Percentiles rank a stretch among this genome's conserved stretches.
Conservation (phyloP, 371 early-diverging fungal genomes). For the Ordospora colligata region DNA sequence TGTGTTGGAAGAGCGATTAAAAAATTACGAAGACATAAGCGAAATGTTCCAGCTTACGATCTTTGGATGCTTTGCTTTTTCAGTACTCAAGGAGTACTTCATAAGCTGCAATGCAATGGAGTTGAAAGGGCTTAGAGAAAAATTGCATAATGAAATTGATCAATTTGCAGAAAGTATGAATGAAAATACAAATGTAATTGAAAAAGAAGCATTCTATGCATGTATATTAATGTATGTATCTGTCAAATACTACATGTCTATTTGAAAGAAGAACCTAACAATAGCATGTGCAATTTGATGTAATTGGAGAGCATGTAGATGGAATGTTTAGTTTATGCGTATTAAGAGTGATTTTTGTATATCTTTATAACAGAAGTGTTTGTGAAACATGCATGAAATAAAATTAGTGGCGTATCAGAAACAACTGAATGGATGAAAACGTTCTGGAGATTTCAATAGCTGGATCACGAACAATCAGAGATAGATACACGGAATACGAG, state of each 20-base stretch:
- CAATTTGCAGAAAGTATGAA: not conserved
- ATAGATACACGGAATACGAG: conserved; percentile 17
- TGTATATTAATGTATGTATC: not conserved
- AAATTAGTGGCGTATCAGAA: not conserved
- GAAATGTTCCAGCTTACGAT: not conserved
- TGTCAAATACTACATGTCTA: not conserved
- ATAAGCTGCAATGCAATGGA: not conserved
- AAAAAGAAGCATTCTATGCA: not conserved
- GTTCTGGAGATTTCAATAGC: conserved; percentile 12
- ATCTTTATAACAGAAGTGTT: too few species aligned
- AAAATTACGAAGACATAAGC: not conserved
- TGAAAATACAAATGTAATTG: not conserved
- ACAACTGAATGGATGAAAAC: conserved; percentile 3
- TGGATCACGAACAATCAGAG: not conserved
- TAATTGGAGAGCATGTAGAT: not conserved
- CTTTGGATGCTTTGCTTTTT: not conserved
- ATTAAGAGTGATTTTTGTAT: too few species aligned
- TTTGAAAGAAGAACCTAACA: not conserved
- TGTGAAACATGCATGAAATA: not conserved
- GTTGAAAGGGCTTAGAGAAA: not conserved
- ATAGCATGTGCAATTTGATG: not conserved
- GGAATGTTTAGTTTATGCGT: not conserved
- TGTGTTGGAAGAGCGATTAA: not conserved
- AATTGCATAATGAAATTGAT: not conserved
- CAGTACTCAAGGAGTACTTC: conserved; percentile 10